These are phyloP conservation scores for Bolboschoenoplectus hybrid DNA, from an alignment of 202 grass and related monocot genomes.

Conservation along the genomic window DNA sequence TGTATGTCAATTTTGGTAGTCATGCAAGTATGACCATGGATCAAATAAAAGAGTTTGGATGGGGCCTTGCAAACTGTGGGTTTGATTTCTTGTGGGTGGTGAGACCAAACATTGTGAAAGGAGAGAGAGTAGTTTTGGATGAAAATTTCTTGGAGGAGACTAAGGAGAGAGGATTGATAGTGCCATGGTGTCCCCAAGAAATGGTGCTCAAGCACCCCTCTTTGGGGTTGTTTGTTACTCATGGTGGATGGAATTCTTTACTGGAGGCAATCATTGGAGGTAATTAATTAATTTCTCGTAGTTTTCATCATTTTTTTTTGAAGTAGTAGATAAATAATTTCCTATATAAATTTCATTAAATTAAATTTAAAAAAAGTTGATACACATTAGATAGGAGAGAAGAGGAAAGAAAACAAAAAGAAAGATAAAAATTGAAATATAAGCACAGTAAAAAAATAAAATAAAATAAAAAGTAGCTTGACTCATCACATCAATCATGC, in stretches of 20 bases:
- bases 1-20: slow-evolving; percentile 66
- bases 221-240: slow-evolving; percentile 59
- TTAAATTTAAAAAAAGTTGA: no score
- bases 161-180: slow-evolving; percentile 43
- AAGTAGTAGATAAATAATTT: not conserved
- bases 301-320: not conserved
- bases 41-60: slow-evolving; percentile 47
- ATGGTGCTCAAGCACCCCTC: slow-evolving; percentile 56
- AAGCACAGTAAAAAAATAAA: no score
- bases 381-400: no score
- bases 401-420: no score
- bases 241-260: slow-evolving; percentile 46
- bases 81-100: slow-evolving; percentile 59
- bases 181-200: slow-evolving; percentile 59
- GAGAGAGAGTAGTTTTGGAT: slow-evolving; percentile 16
- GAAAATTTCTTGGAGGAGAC: slow-evolving; percentile 29
- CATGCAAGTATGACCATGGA: slow-evolving; percentile 43
- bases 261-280: slow-evolving; percentile 40
- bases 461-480: no score
- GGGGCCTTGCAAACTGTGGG: slow-evolving; percentile 51
- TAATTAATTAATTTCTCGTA: not conserved
- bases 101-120: slow-evolving; percentile 42
- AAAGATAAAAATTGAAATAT: no score
- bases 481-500: no score
- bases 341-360: no score